These are phyloP conservation scores for Aspergillus funiculosus DNA, from an alignment of 495 filamentous ascomycete genomes.

Conservation along the genomic window DNA sequence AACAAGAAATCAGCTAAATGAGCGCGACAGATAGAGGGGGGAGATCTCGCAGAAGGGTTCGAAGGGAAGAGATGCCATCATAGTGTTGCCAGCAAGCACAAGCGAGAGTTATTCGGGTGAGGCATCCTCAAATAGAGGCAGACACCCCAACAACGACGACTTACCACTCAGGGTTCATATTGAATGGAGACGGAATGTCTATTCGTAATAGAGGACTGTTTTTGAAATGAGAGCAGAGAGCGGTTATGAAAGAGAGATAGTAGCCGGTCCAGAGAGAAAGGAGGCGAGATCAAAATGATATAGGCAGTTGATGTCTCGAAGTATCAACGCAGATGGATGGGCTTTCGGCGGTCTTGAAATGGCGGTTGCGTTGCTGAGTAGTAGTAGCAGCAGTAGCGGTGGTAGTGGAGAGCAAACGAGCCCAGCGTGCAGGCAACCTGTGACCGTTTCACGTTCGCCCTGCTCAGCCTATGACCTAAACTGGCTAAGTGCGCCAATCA, in stretches of 20 bases:
- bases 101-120: not conserved
- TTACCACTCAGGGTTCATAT: slow-evolving; percentile 95
- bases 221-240: not conserved
- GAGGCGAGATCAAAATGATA: slow-evolving; percentile 7
- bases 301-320: slow-evolving; percentile 16
- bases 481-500: slow-evolving; percentile 17
- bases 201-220: not conserved
- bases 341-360: slow-evolving; percentile 23
- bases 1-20: slow-evolving; percentile 7
- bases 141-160: slow-evolving; percentile 39
- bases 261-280: slow-evolving; percentile 3
- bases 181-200: slow-evolving; percentile 27
- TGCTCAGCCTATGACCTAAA: slow-evolving; percentile 9
- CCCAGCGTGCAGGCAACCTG: slow-evolving; percentile 26
- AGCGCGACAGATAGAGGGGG: not conserved
- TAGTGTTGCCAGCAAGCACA: slow-evolving; percentile 2
- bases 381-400: too few relatives aligned
- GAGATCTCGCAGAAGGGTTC: not conserved
- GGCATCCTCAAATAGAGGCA: slow-evolving; percentile 12
- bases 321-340: slow-evolving; percentile 19
- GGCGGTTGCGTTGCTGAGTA: slow-evolving; percentile 28
- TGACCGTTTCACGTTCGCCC: slow-evolving; percentile 26
- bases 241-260: not conserved
- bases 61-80: not conserved
- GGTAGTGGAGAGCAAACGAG: slow-evolving; percentile 31